phyloP scores from a whole-genome alignment of 2,329 filamentous ascomycete genomes.

The Arthrobotrys megalospora region DNA sequence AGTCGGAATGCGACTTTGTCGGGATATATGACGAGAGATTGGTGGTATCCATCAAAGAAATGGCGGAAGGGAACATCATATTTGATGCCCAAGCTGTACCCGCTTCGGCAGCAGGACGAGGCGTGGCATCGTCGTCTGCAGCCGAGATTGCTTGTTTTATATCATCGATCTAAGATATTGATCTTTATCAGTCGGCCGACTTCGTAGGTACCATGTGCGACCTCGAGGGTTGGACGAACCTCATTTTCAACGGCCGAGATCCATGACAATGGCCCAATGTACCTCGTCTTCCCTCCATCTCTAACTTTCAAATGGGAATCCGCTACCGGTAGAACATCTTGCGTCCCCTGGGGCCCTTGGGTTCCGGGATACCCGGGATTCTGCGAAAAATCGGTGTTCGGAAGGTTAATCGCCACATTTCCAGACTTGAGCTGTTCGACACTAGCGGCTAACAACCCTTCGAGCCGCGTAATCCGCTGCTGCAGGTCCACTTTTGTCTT shows the following conservation, averaged over 20 bases:
- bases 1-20: constrained; percentile 53
- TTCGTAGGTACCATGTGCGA: background rate
- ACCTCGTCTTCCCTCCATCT: constrained; percentile 50
- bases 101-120: constrained; percentile 12
- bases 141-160: constrained; percentile 54
- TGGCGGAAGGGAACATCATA: constrained; percentile 54
- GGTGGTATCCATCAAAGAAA: constrained; percentile 42
- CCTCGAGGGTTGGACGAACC: constrained; percentile 14
- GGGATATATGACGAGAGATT: constrained; percentile 48
- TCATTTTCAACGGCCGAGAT: constrained; percentile 58
- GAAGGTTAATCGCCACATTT: constrained; percentile 51
- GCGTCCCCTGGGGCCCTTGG: constrained; percentile 39
- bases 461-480: constrained; percentile 57
- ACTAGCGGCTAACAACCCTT: constrained; percentile 57
- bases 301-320: constrained; percentile 55
- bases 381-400: constrained; percentile 36
- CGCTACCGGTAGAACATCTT: constrained; percentile 52
- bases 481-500: constrained; percentile 60
- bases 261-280: constrained; percentile 58
- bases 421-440: constrained; percentile 59
- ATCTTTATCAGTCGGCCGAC: background rate
- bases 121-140: constrained; percentile 28
- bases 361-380: constrained; percentile 37
- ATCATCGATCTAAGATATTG: constrained; percentile 45
- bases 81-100: constrained; percentile 51